Base-by-base conservation (phyloP, 805 yeast genomes). In the Sugiyamaella americana region DNA sequence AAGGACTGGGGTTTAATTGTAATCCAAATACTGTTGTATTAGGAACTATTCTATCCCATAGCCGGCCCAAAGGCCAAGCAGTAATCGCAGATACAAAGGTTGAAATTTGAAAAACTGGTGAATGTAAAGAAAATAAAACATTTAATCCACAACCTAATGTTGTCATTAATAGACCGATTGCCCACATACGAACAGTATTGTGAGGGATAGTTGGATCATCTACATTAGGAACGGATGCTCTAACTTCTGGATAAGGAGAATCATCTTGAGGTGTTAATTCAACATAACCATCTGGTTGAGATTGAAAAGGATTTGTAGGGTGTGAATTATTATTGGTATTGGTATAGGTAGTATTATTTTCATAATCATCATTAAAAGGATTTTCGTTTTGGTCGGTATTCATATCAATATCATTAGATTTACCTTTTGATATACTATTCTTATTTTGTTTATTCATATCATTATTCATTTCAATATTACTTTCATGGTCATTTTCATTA, bases 231-330 rank as follows among this genome's bases (percentile, higher is more conserved):
- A 79, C 79, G 17, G 81, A 74, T 6, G 85, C 79, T 34, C 86
- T 64, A 11, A 81, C 81, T 55, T 81, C 86, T 1, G 84, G 82
- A 51, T 79, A 79, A 3, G 84, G 83, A 4, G 81, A 74, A 44
- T 64, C 63, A 37, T 56, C 62, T 13, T 53, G 55, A 1, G 56
- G 54, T 2, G 40, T 34, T 24, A 54, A 46, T 41, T 53, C 54
- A 13, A 49, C 43, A 37, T 54, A 54, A 16, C 46, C 55, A 17
- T 41, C 49, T 11, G n/a, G n/a, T n/a, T n/a, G n/a, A n/a, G n/a
- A n/a, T n/a, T n/a, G n/a, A n/a, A n/a, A n/a, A n/a, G n/a, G n/a
- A n/a, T n/a, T n/a, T n/a, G n/a, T n/a, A n/a, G n/a, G n/a, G n/a
- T n/a, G n/a, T n/a, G n/a, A n/a, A n/a, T n/a, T n/a, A n/a, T n/a